phyloP scores from a whole-genome alignment of 164 flowering plant genomes.

The Liquidambar formosana region DNA sequence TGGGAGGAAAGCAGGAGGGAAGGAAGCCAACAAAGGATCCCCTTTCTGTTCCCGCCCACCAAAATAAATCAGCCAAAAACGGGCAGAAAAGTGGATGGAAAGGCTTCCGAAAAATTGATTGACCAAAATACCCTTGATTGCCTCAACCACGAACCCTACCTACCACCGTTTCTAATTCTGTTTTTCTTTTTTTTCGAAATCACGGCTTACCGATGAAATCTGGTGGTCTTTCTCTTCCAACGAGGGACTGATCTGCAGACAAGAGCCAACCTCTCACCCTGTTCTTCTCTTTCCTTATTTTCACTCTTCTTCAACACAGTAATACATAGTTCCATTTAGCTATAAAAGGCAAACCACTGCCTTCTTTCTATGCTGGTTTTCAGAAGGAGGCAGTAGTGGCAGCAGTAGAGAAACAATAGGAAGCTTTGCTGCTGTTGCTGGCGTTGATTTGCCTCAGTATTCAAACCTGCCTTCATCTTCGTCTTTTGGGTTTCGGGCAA shows the following conservation, averaged over 20 bases:
- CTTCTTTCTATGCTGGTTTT: slow-evolving; percentile 14
- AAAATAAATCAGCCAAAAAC: too few species aligned
- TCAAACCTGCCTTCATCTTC: not conserved
- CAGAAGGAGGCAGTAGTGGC: slow-evolving; percentile 19
- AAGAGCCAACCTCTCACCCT: not conserved
- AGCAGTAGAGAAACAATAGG: slow-evolving; percentile 25
- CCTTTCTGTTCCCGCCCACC: too few species aligned
- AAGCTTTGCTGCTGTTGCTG: slow-evolving; percentile 13
- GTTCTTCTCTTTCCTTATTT: slow-evolving; percentile 7
- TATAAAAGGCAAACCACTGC: slow-evolving; percentile 37
- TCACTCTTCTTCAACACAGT: not conserved
- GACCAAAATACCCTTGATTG: too few species aligned
- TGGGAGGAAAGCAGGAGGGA: too few species aligned
- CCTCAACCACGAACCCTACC: slow-evolving; percentile 27
- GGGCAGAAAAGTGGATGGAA: too few species aligned
- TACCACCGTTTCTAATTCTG: slow-evolving; percentile 11
- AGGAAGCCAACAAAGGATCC: too few species aligned
- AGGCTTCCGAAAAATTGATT: too few species aligned
- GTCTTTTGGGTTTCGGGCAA: slow-evolving; percentile 1
- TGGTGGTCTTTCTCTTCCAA: not conserved
- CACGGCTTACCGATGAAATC: slow-evolving; percentile 9
- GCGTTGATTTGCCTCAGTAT: not conserved
- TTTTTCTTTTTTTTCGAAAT: not conserved
- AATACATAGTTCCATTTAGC: slow-evolving; percentile 9
- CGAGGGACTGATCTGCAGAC: not conserved